Percentiles rank a stretch among this genome's conserved stretches.
These are phyloP conservation scores for Alternaria gaisen DNA, from an alignment of 2,329 filamentous ascomycete species.

Conservation along the genomic window DNA sequence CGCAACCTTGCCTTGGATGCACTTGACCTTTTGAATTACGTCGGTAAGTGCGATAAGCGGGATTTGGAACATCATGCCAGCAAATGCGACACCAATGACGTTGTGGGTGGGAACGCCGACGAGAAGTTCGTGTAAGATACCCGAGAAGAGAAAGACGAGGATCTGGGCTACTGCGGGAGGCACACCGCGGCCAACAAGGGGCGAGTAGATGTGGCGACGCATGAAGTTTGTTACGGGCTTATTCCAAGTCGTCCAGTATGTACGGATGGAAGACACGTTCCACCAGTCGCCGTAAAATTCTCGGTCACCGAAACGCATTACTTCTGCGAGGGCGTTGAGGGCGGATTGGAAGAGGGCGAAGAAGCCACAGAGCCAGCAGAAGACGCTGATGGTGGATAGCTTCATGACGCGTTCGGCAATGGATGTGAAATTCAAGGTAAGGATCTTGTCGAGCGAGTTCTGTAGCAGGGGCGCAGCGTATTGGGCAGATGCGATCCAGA, in stretches of 20 bases:
- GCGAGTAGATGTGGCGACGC: slow-evolving; percentile 90
- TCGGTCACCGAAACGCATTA: slow-evolving; percentile 88
- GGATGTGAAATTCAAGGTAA: slow-evolving; percentile 77
- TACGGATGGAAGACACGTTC: slow-evolving; percentile 81
- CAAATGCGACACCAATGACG: slow-evolving; percentile 88
- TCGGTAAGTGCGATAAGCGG: slow-evolving; percentile 85
- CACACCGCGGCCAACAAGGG: slow-evolving; percentile 85
- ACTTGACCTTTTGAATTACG: slow-evolving; percentile 79
- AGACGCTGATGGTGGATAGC: slow-evolving; percentile 90
- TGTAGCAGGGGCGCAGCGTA: slow-evolving; percentile 89
- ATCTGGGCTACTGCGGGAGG: slow-evolving; percentile 74
- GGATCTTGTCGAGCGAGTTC: slow-evolving; percentile 90
- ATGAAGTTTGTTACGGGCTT: slow-evolving; percentile 98
- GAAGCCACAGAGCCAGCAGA: slow-evolving; percentile 98
- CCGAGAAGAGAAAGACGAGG: slow-evolving; percentile 87
- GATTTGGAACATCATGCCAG: slow-evolving; percentile 92
- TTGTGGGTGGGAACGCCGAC: slow-evolving; percentile 96
- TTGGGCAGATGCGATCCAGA: slow-evolving; percentile 94
- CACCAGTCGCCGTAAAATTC: slow-evolving; percentile 99
- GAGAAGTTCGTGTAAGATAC: slow-evolving; percentile 87
- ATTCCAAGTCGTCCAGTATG: slow-evolving; percentile 97
- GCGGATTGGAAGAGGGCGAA: slow-evolving; percentile 95
- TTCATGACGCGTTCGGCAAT: slow-evolving; percentile 93
- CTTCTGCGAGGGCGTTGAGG: slow-evolving; percentile 88
- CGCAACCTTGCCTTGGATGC: slow-evolving; percentile 77